Evolutionary conservation across 768 basidiomycete species (phyloP), one percentile per base, ranked within the genome.

Genomic region (Agaricus sinodeliciosus): DNA sequence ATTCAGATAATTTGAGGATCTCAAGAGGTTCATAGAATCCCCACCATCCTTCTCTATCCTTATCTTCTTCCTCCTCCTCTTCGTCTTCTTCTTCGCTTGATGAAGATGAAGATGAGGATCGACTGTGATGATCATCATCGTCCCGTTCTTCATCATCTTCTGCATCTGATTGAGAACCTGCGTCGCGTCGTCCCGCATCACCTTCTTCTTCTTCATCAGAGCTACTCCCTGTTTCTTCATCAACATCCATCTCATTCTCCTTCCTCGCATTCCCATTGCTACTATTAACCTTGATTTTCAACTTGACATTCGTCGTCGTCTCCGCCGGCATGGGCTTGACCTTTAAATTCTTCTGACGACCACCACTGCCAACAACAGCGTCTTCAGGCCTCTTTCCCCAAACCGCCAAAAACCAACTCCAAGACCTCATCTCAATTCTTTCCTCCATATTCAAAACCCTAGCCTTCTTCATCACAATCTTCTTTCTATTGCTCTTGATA

Each of bases 331-430:
- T 60, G 55, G 52, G 22, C 55, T 45, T 31, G 49, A 51, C 62
- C 48, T 34, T 18, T 48, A 54, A 25, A 48, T 55, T 42, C 22
- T 31, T 49, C 19, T 31, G 31, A 31, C 31, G 7, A 31, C 31
- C 31, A 31, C 31, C 11, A 11, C 11, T 31, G 2, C 31, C 31
- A 31, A 31, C 31, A 31, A 62, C 56, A 7, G 47, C 53, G 8
- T 54, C 43, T 25, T 55, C 50, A 16, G 82, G 80, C 55, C 68
- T 76, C 65, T 66, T 78, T 1, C 88, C 88, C 78, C 81, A 87
- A 0, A 89, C 85, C 3, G 78, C 81, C n/a, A 92, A 60, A 63
- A 87, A 85, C 84, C 84, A 89, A 1, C 80, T 73, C 88, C 89
- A 92, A 28, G 78, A 74, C 54, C 64, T 75, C 64, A 84, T 65